A percentile compares a stretch with the other conserved stretches of the same genome.
These are phyloP conservation scores for Linnemannia elongata DNA, from an alignment of 192 early-diverging fungal species.

Conservation along the genomic window DNA sequence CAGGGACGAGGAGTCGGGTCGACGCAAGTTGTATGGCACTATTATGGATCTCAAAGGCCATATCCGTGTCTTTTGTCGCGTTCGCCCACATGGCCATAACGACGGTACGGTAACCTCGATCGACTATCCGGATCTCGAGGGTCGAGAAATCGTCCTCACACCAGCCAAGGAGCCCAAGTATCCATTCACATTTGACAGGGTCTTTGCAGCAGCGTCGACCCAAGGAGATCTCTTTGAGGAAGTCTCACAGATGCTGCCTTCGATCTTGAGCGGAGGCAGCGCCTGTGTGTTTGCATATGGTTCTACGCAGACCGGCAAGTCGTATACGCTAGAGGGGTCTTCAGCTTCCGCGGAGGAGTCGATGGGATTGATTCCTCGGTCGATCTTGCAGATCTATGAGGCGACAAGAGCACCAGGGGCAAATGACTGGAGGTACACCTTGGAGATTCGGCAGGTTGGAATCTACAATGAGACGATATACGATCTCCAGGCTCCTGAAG, in stretches of 20 bases:
- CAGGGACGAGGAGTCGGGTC: neutral
- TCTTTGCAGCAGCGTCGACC: neutral
- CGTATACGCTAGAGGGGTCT: conserved; percentile 1
- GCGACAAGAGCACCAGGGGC: neutral
- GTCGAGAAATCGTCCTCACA: neutral
- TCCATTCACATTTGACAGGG: conserved; percentile 14
- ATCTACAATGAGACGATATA: neutral
- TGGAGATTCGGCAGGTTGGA: conserved; percentile 2
- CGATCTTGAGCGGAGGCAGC: neutral
- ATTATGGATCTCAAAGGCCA: conserved; percentile 13
- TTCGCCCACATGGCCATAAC: neutral
- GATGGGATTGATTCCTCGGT: neutral
- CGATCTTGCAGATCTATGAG: conserved; percentile 5
- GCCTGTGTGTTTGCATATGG: conserved; percentile 6
- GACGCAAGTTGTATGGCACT: neutral
- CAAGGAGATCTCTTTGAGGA: conserved; percentile 9
- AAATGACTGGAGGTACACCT: neutral
- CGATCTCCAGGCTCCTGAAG: neutral
- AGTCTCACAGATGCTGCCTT: neutral
- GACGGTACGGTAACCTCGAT: neutral
- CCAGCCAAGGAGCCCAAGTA: neutral
- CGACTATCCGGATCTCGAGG: conserved; percentile 6
- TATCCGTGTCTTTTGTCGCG: conserved; percentile 10
- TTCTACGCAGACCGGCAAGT: neutral
- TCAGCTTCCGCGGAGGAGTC: neutral